Evolutionary conservation across 2,329 filamentous ascomycete species (phyloP).

Genomic region (Pseudogymnoascus sp.): DNA sequence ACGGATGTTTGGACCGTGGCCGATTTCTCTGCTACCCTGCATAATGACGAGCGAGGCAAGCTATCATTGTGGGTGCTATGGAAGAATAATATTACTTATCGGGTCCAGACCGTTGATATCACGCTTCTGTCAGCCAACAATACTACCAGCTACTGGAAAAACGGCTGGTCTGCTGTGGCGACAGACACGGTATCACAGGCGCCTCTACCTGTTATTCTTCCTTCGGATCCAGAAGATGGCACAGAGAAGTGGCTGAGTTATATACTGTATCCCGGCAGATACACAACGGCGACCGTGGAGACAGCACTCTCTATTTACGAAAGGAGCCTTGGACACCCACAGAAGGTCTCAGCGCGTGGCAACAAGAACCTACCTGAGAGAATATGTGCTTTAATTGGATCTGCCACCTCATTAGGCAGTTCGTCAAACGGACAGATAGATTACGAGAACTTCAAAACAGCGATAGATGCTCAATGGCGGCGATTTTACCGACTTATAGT

Average conservation of each 20-base stretch:
- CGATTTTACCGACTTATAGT: conserved; percentile 78
- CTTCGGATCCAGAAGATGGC: conserved; percentile 58
- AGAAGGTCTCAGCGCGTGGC: conserved; percentile 33
- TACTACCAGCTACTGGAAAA: conserved; percentile 47
- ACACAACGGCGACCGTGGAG: conserved; percentile 70
- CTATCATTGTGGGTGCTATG: conserved; percentile 67
- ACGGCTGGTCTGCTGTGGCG: conserved; percentile 61
- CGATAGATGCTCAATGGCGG: conserved; percentile 78
- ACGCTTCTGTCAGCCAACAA: conserved; percentile 37
- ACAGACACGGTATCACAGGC: conserved; percentile 47
- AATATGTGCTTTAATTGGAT: conserved; percentile 62
- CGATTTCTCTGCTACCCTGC: conserved; percentile 58
- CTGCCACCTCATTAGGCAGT: conserved; percentile 57
- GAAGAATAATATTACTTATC: conserved; percentile 76
- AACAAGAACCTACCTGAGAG: conserved; percentile 62
- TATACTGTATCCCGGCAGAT: conserved; percentile 75
- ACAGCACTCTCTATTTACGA: conserved; percentile 77
- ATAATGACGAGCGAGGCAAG: conserved; percentile 41
- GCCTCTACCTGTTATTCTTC: conserved; percentile 47
- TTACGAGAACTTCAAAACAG: conserved; percentile 63
- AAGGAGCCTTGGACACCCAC: conserved; percentile 44
- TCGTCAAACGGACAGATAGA: conserved; percentile 58
- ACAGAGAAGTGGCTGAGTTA: conserved; percentile 81
- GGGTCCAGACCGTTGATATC: conserved; percentile 45
- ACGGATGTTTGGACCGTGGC: conserved; percentile 72